A percentile compares a stretch with the other conserved stretches of the same genome.
Conservation (phyloP, 106 monocot species). For the Apostasia ramifera region DNA sequence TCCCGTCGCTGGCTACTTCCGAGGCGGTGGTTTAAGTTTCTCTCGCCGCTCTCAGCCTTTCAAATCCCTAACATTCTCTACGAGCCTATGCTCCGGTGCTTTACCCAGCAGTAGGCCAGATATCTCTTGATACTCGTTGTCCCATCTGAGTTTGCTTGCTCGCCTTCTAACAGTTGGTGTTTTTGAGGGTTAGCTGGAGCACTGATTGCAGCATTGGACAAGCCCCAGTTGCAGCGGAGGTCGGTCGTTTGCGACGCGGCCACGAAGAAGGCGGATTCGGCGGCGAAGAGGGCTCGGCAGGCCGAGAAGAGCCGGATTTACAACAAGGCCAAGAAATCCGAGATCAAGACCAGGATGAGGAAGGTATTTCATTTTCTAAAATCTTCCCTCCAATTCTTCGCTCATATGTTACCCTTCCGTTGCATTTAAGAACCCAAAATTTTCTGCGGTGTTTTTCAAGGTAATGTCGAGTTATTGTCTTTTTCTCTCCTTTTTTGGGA, state of each 20-base stretch:
- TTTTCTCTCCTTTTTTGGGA: too few species aligned
- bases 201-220: conserved; percentile 24
- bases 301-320: conserved; percentile 70
- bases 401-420: not conserved
- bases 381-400: not conserved
- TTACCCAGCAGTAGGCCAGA: conserved; percentile 16
- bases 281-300: conserved; percentile 70
- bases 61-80: conserved; percentile 28
- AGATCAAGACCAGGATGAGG: conserved; percentile 70
- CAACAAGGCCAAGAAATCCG: conserved; percentile 64
- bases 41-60: not conserved
- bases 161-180: not conserved
- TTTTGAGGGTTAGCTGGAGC: conserved; percentile 11
- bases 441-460: too few species aligned
- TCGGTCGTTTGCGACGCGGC: conserved; percentile 60
- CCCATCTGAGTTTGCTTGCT: not conserved
- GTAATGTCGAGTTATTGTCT: too few species aligned
- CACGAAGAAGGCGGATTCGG: conserved; percentile 70
- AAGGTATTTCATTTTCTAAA: conserved; percentile 32
- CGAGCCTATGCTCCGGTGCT: conserved; percentile 9
- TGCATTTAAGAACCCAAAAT: too few species aligned
- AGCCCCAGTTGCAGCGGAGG: conserved; percentile 16
- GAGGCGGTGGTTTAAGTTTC: not conserved
- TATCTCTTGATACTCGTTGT: not conserved
- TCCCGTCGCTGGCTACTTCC: not conserved